phyloP scores from a whole-genome alignment of 1,284 basidiomycete species.

The Phaffia rhodozyma region DNA sequence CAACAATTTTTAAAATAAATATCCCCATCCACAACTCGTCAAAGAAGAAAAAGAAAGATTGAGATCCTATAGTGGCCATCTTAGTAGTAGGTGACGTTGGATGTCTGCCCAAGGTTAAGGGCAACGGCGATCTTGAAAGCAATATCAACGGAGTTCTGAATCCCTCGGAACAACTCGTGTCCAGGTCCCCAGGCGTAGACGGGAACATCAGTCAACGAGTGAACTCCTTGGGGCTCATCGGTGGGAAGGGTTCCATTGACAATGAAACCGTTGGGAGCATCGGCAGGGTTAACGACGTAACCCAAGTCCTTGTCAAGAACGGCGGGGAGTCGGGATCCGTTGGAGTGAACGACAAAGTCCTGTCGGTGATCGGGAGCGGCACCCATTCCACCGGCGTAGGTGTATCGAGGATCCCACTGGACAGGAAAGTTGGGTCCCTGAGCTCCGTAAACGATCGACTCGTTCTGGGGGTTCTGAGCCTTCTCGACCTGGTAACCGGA shows the following conservation, averaged over 20 bases:
- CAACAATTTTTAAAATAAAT: not conserved
- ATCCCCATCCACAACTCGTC: not conserved
- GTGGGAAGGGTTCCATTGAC: constrained; percentile 34
- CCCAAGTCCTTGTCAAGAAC: constrained; percentile 18
- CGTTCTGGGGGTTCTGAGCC: constrained; percentile 27
- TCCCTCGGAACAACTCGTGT: constrained; percentile 33
- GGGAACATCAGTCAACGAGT: constrained; percentile 32
- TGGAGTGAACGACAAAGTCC: constrained; percentile 27
- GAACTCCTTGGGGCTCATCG: constrained; percentile 32
- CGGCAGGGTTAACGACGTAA: constrained; percentile 34
- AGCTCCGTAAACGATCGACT: constrained; percentile 26
- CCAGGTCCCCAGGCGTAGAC: constrained; percentile 36
- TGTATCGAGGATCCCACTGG: constrained; percentile 34
- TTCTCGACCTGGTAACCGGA: constrained; percentile 30
- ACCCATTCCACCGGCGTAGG: constrained; percentile 33
- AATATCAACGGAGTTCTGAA: constrained; percentile 31
- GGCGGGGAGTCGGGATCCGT: constrained; percentile 31
- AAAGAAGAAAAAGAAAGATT: not conserved
- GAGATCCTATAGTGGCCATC: constrained; percentile 14
- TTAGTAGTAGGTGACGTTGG: constrained; percentile 28
- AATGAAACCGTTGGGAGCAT: constrained; percentile 31
- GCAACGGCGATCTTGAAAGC: constrained; percentile 34
- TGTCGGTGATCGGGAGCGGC: constrained; percentile 34
- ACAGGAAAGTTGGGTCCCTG: constrained; percentile 35
- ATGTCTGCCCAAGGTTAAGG: constrained; percentile 26